Evolutionary conservation across 495 filamentous ascomycete genomes (phyloP), one percentile per base, ranked within the genome.

Genomic region (Penicillium waksmanii): DNA sequence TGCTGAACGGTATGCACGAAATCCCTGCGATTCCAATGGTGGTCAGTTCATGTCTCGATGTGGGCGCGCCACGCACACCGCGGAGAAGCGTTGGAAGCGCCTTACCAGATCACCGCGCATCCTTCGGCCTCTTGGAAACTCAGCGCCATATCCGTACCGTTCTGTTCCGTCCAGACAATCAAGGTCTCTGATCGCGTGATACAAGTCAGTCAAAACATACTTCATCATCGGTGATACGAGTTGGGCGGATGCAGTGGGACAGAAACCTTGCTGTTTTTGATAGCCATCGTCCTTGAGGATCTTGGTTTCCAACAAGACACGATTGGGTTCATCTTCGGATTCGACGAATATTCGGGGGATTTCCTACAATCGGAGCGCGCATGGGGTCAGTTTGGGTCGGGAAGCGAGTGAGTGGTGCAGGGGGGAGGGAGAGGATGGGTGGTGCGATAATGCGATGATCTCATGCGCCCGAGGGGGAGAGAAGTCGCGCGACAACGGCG

Each of bases 101-200:
- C 77, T 65, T 73, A 96, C 95, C 95, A 98, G 73, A 98, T 97
- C 21, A 87, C 80, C 11, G 88, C 86, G 73, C 95, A 98, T 15
- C 96, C 95, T 57, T 98, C 95, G 3, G 95, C 89, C 73, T 98
- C 96, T 75, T 98, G 95, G 73, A 98, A 98, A 73, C 94, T 97
- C 55, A 98, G 83, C 34, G 95, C 95, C 95, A 98, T 98, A 70
- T 98, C 95, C 57, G 90, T 87, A 27, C 89, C 89, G 77, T 85
- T 90, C 43, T 73, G 75, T 68, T 98, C 95, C 18, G 95, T 97
- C 95, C 95, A 98, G 47, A 98, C 93, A 48, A 98, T 98, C 47
- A 98, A 84, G 15, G 95, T 98, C 73, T 98, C 95, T 93, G 73
- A 51, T 66, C 34, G 65, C 60, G 56, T 63, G 52, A 65, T 60